Conservation (phyloP, 2,329 filamentous ascomycete genomes). For the Fusarium armeniacum region DNA sequence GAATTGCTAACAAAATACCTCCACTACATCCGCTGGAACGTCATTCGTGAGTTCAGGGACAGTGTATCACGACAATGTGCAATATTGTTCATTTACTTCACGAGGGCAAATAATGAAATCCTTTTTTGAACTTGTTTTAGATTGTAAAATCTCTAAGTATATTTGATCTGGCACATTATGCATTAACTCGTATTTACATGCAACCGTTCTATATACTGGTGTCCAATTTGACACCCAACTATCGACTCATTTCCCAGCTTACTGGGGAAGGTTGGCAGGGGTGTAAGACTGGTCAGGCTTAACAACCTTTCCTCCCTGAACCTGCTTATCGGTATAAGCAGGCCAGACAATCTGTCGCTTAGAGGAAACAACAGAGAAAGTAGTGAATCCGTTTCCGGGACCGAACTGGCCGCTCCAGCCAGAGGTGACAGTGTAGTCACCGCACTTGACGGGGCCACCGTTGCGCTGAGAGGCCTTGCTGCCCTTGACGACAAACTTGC, state of each 20-base stretch:
- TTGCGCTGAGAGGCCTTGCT: constrained; percentile 53
- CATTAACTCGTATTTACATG: neutral
- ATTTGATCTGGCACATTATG: neutral
- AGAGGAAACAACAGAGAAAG: constrained; percentile 60
- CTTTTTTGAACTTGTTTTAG: neutral
- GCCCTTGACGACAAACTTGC: constrained; percentile 51
- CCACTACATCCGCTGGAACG: too few relatives aligned
- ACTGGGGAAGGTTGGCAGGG: constrained; percentile 46
- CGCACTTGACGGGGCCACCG: constrained; percentile 61
- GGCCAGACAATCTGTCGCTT: constrained; percentile 63
- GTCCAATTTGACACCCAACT: too few relatives aligned
- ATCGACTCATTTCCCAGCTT: neutral
- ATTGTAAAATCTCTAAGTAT: neutral
- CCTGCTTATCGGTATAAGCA: constrained; percentile 65
- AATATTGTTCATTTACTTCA: neutral
- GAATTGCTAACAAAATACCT: too few relatives aligned
- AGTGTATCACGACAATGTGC: too few relatives aligned
- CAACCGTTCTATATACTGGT: neutral
- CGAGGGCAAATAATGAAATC: neutral
- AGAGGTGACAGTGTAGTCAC: constrained; percentile 63
- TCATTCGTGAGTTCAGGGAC: too few relatives aligned
- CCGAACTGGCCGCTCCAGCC: constrained; percentile 71
- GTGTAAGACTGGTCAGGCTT: constrained; percentile 64
- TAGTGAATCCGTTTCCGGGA: constrained; percentile 66
- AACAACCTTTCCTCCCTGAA: constrained; percentile 60